These are phyloP conservation scores for Alternaria infectoria DNA, from an alignment of 2,329 filamentous ascomycete species.

Conservation along the genomic window DNA sequence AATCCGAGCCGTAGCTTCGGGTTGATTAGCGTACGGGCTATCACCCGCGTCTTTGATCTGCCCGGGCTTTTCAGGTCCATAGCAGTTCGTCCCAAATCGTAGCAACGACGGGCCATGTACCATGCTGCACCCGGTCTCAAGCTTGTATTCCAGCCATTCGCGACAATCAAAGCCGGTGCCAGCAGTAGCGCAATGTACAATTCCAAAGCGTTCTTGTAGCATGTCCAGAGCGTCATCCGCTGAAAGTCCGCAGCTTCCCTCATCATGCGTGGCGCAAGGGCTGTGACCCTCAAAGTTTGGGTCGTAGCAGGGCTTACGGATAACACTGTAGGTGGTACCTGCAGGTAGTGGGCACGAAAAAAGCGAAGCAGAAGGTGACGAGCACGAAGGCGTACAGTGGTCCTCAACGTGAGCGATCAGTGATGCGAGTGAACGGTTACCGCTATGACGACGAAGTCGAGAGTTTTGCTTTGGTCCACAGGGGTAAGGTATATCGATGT, in stretches of 20 bases:
- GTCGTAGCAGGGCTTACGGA: not conserved
- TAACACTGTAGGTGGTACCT: not conserved
- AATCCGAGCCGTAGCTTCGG: not conserved
- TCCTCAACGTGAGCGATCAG: not conserved
- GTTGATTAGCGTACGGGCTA: not conserved
- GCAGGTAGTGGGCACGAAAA: not conserved
- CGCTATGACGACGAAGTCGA: not conserved
- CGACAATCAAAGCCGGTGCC: not conserved
- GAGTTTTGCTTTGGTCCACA: not conserved
- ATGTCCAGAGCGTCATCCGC: not conserved
- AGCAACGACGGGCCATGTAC: not conserved
- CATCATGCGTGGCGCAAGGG: not conserved
- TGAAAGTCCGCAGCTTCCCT: not conserved
- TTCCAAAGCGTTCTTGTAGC: not conserved
- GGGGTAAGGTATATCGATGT: not conserved
- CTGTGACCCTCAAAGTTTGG: not conserved
- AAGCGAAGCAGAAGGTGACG: not conserved
- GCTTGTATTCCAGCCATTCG: not conserved
- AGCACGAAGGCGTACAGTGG: not conserved
- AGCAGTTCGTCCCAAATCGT: not conserved
- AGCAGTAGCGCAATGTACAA: not conserved
- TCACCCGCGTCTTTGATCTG: not conserved
- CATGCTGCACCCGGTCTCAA: not conserved
- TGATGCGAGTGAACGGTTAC: not conserved
- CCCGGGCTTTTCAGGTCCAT: not conserved